phyloP scores from a whole-genome alignment of 495 filamentous ascomycete species.

The Neurospora cerealis region DNA sequence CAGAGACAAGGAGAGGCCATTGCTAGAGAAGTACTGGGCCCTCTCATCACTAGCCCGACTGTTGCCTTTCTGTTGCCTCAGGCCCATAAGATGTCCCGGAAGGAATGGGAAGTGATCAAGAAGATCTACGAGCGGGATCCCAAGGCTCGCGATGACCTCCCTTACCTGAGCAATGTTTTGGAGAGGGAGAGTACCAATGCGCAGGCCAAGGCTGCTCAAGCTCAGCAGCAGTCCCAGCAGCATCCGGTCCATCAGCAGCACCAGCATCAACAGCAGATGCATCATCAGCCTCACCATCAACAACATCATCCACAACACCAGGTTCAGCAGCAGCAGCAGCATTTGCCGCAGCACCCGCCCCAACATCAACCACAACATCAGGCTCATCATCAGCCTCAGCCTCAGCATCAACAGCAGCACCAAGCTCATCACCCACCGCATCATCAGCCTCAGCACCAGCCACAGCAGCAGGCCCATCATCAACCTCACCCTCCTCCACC shows the following conservation, averaged over 20 bases:
- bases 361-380: background rate
- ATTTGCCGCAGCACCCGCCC: background rate
- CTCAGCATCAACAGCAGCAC: conserved; percentile 1
- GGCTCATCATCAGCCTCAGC: conserved; percentile 1
- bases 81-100: conserved; percentile 48
- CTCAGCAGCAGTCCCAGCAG: conserved; percentile 5
- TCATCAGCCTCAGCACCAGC: background rate
- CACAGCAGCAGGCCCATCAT: conserved; percentile 1
- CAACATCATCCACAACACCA: conserved; percentile 3
- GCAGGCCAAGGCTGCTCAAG: conserved; percentile 1
- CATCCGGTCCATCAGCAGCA: background rate
- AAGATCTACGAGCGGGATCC: conserved; percentile 47
- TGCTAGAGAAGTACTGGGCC: conserved; percentile 50
- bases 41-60: conserved; percentile 48
- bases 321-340: conserved; percentile 1
- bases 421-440: background rate
- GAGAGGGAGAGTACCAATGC: conserved; percentile 28
- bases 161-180: conserved; percentile 36
- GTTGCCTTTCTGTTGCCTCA: conserved; percentile 59
- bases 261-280: conserved; percentile 1
- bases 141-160: conserved; percentile 34
- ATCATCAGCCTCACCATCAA: background rate
- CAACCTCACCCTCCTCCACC: conserved; percentile 1
- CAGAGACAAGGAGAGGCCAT: conserved; percentile 35
- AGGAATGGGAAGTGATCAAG: conserved; percentile 55